A percentile compares a stretch with the other conserved stretches of the same genome.
Conservation (phyloP, 1,284 basidiomycete genomes). For the Mrakiaceae sp. region DNA sequence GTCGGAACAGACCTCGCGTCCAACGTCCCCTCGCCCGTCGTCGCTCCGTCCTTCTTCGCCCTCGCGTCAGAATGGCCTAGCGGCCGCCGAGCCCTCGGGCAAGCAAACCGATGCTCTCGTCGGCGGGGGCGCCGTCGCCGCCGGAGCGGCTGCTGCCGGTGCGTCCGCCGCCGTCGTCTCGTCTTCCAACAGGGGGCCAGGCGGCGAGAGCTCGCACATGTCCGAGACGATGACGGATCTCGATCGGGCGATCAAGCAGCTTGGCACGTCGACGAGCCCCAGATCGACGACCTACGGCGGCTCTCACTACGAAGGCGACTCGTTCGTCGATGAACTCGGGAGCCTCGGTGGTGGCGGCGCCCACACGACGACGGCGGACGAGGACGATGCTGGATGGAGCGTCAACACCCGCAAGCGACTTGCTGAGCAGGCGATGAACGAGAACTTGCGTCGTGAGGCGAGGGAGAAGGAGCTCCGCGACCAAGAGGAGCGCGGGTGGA, state of each 20-base stretch:
- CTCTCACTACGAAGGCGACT: slow-evolving; percentile 45
- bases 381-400: slow-evolving; percentile 39
- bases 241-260: slow-evolving; percentile 70
- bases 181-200: too few relatives aligned
- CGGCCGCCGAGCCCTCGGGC: too few relatives aligned
- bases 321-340: slow-evolving; percentile 44
- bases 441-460: slow-evolving; percentile 44
- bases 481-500: slow-evolving; percentile 21
- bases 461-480: slow-evolving; percentile 26
- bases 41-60: too few relatives aligned
- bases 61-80: too few relatives aligned
- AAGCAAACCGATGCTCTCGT: too few relatives aligned
- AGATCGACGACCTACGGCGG: slow-evolving; percentile 31
- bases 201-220: slow-evolving; percentile 43
- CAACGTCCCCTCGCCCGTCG: too few relatives aligned
- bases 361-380: slow-evolving; percentile 35
- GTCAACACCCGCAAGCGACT: slow-evolving; percentile 53
- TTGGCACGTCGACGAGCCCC: slow-evolving; percentile 35
- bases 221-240: slow-evolving; percentile 75
- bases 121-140: too few relatives aligned
- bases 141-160: too few relatives aligned
- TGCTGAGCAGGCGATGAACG: slow-evolving; percentile 53
- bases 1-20: too few relatives aligned
- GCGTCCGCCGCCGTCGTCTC: too few relatives aligned
- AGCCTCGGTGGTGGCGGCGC: slow-evolving; percentile 41